Evolutionary conservation across 2,329 filamentous ascomycete genomes (phyloP), one percentile per base, ranked within the genome.

Genomic region (Fusarium floridanum): DNA sequence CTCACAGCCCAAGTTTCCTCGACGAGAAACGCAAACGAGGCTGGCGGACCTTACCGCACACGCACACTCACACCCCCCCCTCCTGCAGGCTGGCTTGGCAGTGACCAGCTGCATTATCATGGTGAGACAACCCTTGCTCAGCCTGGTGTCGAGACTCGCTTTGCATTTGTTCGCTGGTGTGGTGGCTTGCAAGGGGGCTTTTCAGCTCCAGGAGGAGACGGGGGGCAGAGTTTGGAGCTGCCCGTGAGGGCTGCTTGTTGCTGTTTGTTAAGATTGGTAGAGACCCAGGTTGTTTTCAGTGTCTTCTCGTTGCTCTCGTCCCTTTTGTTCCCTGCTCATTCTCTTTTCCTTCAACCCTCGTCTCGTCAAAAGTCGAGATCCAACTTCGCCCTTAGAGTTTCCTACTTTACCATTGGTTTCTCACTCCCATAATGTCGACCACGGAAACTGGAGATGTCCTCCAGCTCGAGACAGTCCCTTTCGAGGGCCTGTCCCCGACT

Each of bases 171-270:
- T 29, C 7, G 36, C 27, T 5, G 22, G 65, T n/a, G 57, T 29
- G 61, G 69, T 72, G 70, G 70, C 70, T 72, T 69, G 41, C 57
- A 43, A 69, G 45, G 70, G 65, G 22, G 43, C 10, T 22, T 53
- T 53, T 53, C 27, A 53, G 48, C 48, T 53, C 48, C 9, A 14
- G 17, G 17, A 53, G 27, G 27, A 32, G 29, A 55, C 5, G 37
- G 53, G 29, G 55, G 29, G 55, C 10, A 34, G 27, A 37, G 37
- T 24, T 24, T 36, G 37, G 59, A 10, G 14, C 6, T 61, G 24
- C 5, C 32, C 12, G 34, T 22, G 17, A 43, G 45, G 17, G 22
- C 20, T 55, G 48, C 12, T 8, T 34, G 12, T 14, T 64, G 22
- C 22, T 22, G 22, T 27, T 27, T 27, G 27, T 27, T 27, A 27